Percentiles rank a stretch among this genome's conserved stretches.
Evolutionary conservation across 257 asterid species (phyloP).

Genomic region (Thymus mandschuricus): DNA sequence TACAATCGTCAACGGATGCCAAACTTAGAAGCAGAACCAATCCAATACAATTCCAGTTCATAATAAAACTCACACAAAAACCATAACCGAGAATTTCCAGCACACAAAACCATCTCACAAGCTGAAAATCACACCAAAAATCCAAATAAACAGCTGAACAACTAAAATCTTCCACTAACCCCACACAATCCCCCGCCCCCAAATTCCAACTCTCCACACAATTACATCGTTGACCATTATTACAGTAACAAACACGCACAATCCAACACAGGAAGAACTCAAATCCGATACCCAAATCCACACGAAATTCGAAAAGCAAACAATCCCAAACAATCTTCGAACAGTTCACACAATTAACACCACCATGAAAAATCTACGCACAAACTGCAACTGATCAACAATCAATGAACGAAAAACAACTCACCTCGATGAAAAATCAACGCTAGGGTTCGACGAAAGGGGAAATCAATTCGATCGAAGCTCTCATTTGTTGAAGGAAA

Average conservation of each 20-base stretch:
- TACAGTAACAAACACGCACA: neutral
- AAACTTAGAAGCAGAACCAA: neutral
- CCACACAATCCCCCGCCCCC: conserved; percentile 22
- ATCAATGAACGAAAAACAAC: conserved; percentile 2
- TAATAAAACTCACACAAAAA: neutral
- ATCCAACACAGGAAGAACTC: neutral
- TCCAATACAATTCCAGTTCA: conserved; percentile 2
- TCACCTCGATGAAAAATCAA: conserved; percentile 24
- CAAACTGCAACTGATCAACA: conserved; percentile 3
- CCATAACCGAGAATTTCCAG: conserved; percentile 16
- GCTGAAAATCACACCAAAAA: neutral
- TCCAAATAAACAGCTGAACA: neutral
- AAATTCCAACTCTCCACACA: conserved; percentile 22
- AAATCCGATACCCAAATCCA: conserved; percentile 11
- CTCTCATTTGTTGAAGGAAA: conserved; percentile 32
- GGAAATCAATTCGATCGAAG: conserved; percentile 20
- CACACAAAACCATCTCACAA: conserved; percentile 5
- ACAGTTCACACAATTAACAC: conserved; percentile 7
- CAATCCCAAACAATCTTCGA: conserved; percentile 6
- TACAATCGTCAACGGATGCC: neutral
- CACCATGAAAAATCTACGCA: conserved; percentile 5
- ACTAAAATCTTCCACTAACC: conserved; percentile 24
- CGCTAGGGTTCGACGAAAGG: conserved; percentile 26
- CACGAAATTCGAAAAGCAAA: neutral
- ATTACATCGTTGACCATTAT: conserved; percentile 39